Base-by-base conservation (phyloP, 2,329 filamentous ascomycete genomes). In the Colletotrichum noveboracense region DNA sequence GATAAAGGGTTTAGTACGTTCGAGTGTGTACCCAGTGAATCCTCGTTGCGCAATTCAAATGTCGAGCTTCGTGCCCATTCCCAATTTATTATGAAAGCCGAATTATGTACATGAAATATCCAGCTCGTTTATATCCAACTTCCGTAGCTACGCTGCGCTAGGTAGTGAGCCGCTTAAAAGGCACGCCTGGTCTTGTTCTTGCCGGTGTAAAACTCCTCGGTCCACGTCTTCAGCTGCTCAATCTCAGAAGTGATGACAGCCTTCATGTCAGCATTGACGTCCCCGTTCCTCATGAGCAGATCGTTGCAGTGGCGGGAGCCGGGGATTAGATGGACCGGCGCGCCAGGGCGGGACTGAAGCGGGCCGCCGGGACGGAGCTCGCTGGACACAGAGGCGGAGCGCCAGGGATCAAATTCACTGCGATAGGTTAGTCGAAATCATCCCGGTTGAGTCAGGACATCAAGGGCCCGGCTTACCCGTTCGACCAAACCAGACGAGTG, bases 331-430 rank as follows among this genome's bases (percentile, higher is more conserved):
- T 88, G 85, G 13, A 92, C 84, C 1, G 91, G 91, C 1, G 86
- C 85, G 30, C 87, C 79, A 1, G 80, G 30, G 0, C 87, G 90
- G 13, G 87, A 87, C 70, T 81, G 16, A 18, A 92, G 80, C 2
- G 90, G 89, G 0, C 91, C 91, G 7, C 87, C 89, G 0, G 90
- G 89, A 24, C 91, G 85, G 79, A 88, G 87, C 30, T 86, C 84
- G 21, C 89, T 89, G 1, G 87, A 88, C 1, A 93, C 87, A 6
- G 87, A 87, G 0, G 88, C 86, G 6, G 89, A 87, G 38, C 88
- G 85, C 91, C 91, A 93, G 7, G 91, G 91, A 80, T 93, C 91
- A 71, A 85, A 89, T 81, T 91, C 85, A 58, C 74, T 76, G n/a
- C 34, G 14, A n/a, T 2, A 16, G 89, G 38, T 43, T 43, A 61